Evolutionary conservation across 495 filamentous ascomycete species (phyloP), one percentile per base, ranked within the genome.

Genomic region (Tetracladium setigerum): DNA sequence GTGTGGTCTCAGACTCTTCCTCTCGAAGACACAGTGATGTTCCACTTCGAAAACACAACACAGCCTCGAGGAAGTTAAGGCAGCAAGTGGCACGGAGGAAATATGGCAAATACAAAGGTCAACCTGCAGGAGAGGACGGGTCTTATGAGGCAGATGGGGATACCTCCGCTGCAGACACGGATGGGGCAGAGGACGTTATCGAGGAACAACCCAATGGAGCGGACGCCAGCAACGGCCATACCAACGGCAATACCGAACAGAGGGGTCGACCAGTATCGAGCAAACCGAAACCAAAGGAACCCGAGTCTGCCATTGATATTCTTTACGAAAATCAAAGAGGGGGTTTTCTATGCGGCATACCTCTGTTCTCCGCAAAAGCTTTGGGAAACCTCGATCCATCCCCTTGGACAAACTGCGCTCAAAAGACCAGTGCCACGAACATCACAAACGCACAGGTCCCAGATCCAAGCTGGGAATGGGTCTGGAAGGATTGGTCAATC

Each of bases 381-480:
- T 76, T 99, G 5, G 82, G 95, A 14, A 88, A 87, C 56, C 74
- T 94, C 41, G 94, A 99, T 61, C 88, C 89, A 2, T 50, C 82
- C 0, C 70, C 87, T 2, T 99, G 94, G 94, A 84, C 88, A 50
- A 95, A 88, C 51, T 70, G 69, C 15, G 77, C 74, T 32, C 76
- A 80, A 46, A 80, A 83, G 50, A 67, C 83, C 22, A 90, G 84
- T 47, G 76, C 86, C 14, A 92, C 94, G 50, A 78, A 92, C 59
- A 94, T 95, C 49, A 77, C 82, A 43, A 94, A 90, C 49, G 89
- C 91, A 1, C 94, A 97, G 61, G 72, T 94, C 2, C 92, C 94
- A 0, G 94, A 97, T 61, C 94, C 94, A 2, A 87, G 83, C 57
- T 99, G 94, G 94, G 78, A 84, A 64, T 98, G 92, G 92, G 83